Evolutionary conservation across 2,329 filamentous ascomycete species (phyloP), one percentile per base, ranked within the genome.

Genomic region (Penicillium sp.): DNA sequence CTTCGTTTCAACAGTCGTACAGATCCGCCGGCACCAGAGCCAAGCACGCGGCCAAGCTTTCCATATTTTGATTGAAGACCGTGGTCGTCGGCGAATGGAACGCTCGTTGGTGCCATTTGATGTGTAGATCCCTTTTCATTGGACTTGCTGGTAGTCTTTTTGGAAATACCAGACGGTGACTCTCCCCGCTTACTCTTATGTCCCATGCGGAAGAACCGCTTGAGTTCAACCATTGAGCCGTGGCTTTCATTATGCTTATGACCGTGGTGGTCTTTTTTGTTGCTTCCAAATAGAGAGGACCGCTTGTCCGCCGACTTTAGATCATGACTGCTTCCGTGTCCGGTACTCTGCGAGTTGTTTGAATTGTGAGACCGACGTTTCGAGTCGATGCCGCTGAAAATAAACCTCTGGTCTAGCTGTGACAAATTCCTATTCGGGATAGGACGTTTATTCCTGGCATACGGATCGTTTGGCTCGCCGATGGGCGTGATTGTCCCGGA

Each of bases 1-100:
- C 87, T 93, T 60, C 94, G 85, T 77, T 94, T 97, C 87, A 99
- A 91, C 51, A 99, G 76, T 62, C 93, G 85, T 16, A 99, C 94
- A 0, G 93, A 97, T 24, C 94, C 94, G 51, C 94, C 94, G 26
- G 94, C 94, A 24, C 94, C 94, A 26, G 93, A 93, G 5, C 94
- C 94, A 12, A 99, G 81, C 1, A 97, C 90, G 69, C 90, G 94
- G 57, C 93, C 94, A 62, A 99, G 88, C 69, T 97, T 97, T 47
- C 94, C 94, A 70, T 97, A 99, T 68, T 93, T 97, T 57, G 89
- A 91, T 48, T 89, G 83, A 20, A 97, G 78, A 3, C 91, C 91
- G 68, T 97, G 92, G 64, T 97, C 93, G 65, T 97, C 93, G 21
- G 89, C 90, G 70, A 99, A 99, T 0, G 94, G 94, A 53, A 96